phyloP scores from a whole-genome alignment of 305 asterid genomes.

The Plantago rigida region DNA sequence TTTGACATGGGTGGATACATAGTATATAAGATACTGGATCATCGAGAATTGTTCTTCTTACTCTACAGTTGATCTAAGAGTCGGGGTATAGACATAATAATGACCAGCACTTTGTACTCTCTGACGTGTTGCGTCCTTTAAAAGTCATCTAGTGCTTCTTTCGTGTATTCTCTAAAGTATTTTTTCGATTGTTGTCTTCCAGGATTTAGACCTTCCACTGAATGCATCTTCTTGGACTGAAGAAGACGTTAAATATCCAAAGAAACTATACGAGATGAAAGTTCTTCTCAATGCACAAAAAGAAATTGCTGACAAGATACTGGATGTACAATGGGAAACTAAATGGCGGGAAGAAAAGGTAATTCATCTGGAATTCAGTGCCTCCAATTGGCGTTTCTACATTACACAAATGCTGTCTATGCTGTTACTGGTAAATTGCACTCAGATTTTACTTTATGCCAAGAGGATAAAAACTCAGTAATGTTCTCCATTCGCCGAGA shows the following conservation, averaged over 20 bases:
- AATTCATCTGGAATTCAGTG: constrained; percentile 1
- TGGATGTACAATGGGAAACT: constrained; percentile 88
- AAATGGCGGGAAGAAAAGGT: constrained; percentile 95
- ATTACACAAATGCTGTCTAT: too few relatives aligned
- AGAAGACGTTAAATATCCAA: constrained; percentile 83
- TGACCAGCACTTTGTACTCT: too few relatives aligned
- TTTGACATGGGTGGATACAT: too few relatives aligned
- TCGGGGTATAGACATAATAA: too few relatives aligned
- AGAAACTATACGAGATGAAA: constrained; percentile 72
- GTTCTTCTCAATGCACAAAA: constrained; percentile 86
- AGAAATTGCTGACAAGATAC: constrained; percentile 69
- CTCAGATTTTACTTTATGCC: background rate
- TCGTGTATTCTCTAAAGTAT: constrained; percentile 13
- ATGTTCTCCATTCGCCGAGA: too few relatives aligned
- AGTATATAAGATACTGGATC: too few relatives aligned
- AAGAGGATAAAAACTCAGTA: background rate
- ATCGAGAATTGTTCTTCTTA: too few relatives aligned
- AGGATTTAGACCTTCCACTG: constrained; percentile 82
- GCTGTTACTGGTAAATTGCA: background rate
- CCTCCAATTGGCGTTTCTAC: background rate
- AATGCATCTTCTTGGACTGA: constrained; percentile 72
- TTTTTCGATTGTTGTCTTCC: constrained; percentile 23
- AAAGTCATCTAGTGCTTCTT: constrained; percentile 12
- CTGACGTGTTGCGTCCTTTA: background rate
- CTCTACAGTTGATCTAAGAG: too few relatives aligned